These are phyloP conservation scores for Aciculoconidium aculeatum DNA, from an alignment of 805 yeast genomes.

Conservation along the genomic window DNA sequence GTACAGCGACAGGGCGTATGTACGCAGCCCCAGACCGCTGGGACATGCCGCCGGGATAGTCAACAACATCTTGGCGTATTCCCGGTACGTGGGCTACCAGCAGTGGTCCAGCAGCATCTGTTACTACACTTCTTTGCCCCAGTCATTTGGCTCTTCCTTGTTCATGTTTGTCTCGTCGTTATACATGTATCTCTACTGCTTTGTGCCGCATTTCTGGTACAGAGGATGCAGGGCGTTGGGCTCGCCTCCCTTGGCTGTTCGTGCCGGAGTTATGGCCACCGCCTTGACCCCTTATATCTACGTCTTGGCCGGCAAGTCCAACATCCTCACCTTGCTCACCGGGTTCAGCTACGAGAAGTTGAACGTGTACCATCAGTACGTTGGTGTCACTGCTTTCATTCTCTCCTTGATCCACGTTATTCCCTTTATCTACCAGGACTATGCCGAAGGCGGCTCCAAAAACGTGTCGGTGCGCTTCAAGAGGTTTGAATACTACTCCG, in stretches of 20 bases:
- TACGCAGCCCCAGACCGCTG: conserved; percentile 6
- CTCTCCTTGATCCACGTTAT: conserved; percentile 45
- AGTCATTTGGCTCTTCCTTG: conserved; percentile 31
- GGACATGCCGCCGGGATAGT: conserved; percentile 13
- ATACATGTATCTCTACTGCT: conserved; percentile 32
- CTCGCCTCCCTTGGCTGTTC: conserved; percentile 50
- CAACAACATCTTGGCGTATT: conserved; percentile 28
- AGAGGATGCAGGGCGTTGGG: conserved; percentile 52
- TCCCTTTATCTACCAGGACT: conserved; percentile 43
- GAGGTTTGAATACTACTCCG: conserved; percentile 28
- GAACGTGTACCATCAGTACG: conserved; percentile 46
- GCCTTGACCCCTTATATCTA: conserved; percentile 48
- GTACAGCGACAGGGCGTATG: conserved; percentile 18
- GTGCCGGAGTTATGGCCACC: conserved; percentile 47
- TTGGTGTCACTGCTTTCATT: conserved; percentile 36
- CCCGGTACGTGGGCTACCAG: conserved; percentile 29
- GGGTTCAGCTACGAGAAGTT: conserved; percentile 54
- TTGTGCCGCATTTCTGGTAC: conserved; percentile 46
- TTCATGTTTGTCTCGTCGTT: conserved; percentile 29
- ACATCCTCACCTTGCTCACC: conserved; percentile 42
- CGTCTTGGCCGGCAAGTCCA: conserved; percentile 48
- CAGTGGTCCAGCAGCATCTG: conserved; percentile 21
- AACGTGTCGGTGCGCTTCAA: conserved; percentile 13
- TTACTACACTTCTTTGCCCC: conserved; percentile 26
- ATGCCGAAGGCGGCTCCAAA: conserved; percentile 44